These are phyloP conservation scores for Candida suzukii DNA, from an alignment of 805 yeast genomes.

Conservation along the genomic window DNA sequence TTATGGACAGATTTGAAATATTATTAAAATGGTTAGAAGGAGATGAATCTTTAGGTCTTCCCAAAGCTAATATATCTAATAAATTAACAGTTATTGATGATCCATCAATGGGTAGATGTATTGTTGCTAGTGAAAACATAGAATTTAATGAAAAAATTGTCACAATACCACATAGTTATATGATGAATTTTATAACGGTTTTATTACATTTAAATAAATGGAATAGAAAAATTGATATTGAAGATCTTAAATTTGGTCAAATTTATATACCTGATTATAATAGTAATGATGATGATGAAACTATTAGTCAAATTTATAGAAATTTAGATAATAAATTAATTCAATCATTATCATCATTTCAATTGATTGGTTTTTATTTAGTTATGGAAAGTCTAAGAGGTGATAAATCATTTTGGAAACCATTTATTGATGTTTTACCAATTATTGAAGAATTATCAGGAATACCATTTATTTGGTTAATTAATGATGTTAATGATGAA, in stretches of 20 bases:
- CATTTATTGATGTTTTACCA: slow-evolving; percentile 65
- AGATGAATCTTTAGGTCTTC: not conserved
- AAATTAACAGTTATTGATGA: slow-evolving; percentile 36
- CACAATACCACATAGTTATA: slow-evolving; percentile 48
- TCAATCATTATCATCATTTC: slow-evolving; percentile 47
- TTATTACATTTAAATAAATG: slow-evolving; percentile 34
- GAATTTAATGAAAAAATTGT: slow-evolving; percentile 37
- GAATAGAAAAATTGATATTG: slow-evolving; percentile 19
- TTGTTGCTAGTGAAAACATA: slow-evolving; percentile 37
- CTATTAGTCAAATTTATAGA: slow-evolving; percentile 21
- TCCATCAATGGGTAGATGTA: slow-evolving; percentile 54
- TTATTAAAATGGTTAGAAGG: slow-evolving; percentile 27
- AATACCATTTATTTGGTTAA: slow-evolving; percentile 62
- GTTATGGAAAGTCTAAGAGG: slow-evolving; percentile 35
- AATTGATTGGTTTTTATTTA: slow-evolving; percentile 45
- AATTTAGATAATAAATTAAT: slow-evolving; percentile 25
- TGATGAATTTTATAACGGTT: slow-evolving; percentile 53
- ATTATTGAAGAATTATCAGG: slow-evolving; percentile 38
- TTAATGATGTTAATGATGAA: slow-evolving; percentile 15
- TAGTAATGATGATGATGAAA: not conserved
- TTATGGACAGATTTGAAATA: slow-evolving; percentile 9
- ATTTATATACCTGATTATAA: not conserved
- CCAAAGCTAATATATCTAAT: slow-evolving; percentile 26
- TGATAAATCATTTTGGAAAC: slow-evolving; percentile 51
- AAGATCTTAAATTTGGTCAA: slow-evolving; percentile 10